A percentile compares a stretch with the other conserved stretches of the same genome.
phyloP scores from a whole-genome alignment of 495 filamentous ascomycete species.

The Penicillium steckii region DNA sequence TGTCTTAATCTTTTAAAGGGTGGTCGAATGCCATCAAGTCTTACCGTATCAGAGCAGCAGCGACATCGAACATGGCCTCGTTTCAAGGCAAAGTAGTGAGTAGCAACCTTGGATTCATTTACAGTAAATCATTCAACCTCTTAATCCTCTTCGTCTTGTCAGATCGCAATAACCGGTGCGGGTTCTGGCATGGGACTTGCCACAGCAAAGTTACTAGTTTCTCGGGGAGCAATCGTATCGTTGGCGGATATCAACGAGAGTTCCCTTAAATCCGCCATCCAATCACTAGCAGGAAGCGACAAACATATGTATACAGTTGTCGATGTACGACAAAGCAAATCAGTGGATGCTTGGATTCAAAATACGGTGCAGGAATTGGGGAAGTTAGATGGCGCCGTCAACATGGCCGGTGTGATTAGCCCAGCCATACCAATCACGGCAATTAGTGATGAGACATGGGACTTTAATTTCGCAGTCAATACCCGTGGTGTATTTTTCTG shows the following conservation, averaged over 20 bases:
- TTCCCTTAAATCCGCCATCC: slow-evolving; percentile 22
- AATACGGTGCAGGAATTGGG: slow-evolving; percentile 35
- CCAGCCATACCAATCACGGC: slow-evolving; percentile 30
- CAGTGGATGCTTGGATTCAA: slow-evolving; percentile 44
- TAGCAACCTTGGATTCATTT: no score
- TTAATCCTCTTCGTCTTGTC: no score
- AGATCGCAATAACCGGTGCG: slow-evolving; percentile 18
- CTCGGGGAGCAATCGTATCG: slow-evolving; percentile 43
- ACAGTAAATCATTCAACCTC: no score
- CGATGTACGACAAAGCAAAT: slow-evolving; percentile 31
- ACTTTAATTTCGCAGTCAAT: slow-evolving; percentile 50
- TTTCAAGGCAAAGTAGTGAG: slow-evolving; percentile 19
- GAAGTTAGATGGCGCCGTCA: slow-evolving; percentile 48
- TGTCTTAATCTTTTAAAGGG: no score
- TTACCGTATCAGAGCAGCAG: neutral
- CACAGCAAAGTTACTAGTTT: slow-evolving; percentile 35
- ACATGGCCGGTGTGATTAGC: slow-evolving; percentile 48
- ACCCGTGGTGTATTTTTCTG: slow-evolving; percentile 53
- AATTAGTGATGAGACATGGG: slow-evolving; percentile 41
- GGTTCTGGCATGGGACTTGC: slow-evolving; percentile 37
- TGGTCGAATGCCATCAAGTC: no score
- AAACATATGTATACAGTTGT: slow-evolving; percentile 28
- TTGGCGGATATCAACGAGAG: slow-evolving; percentile 45
- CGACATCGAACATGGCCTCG: slow-evolving; percentile 3
- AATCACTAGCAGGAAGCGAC: neutral